Evolutionary conservation across 192 early-diverging fungal genomes (phyloP), one percentile per base, ranked within the genome.

Genomic region (Coemansia sp.): DNA sequence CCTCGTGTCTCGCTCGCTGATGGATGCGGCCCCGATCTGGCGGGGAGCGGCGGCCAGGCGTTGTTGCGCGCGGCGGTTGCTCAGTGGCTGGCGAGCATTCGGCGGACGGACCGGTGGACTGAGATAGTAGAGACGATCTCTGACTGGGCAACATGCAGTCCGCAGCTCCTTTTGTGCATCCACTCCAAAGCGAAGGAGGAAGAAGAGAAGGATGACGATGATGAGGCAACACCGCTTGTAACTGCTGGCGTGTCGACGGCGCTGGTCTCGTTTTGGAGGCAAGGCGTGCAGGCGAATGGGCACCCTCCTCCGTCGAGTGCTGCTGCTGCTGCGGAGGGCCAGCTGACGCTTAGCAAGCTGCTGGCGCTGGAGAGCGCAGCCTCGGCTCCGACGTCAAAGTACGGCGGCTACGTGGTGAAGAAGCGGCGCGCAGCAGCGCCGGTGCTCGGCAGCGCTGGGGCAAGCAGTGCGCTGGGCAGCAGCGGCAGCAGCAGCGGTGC

Each of bases 331-430:
- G 27, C 20, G 7, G 53, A 51, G 56, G 63, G 59, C 4, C 47
- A 45, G 15, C 27, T 81, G 47, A 49, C 62, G 36, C 49, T 81
- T n/a, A 58, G 41, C 19, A 56, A 32, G 25, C 66, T 82, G 3
- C 29, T 76, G 53, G 62, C 70, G 1, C 57, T 81, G 15, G 73
- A 70, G 9, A 76, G 39, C 64, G 49, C 49, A 0, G 24, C 62
- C 12, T 64, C 64, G 12, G 59, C 72, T 36, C 19, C 72, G 1
- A 68, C 65, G 1, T 46, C 59, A 56, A 72, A 73, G 64, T 81
- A 81, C 67, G 62, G 79, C n/a, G 79, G 79, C 0, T 81, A 64
- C 31, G 69, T 76, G 6, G 79, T 81, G 10, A 81, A 81, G 51
- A 76, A 76, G 73, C 69, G 73, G n/a, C 65, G 70, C 8, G 25